These are phyloP conservation scores for Cicer yamashitae DNA, from an alignment of 306 rosid genomes.

Conservation along the genomic window DNA sequence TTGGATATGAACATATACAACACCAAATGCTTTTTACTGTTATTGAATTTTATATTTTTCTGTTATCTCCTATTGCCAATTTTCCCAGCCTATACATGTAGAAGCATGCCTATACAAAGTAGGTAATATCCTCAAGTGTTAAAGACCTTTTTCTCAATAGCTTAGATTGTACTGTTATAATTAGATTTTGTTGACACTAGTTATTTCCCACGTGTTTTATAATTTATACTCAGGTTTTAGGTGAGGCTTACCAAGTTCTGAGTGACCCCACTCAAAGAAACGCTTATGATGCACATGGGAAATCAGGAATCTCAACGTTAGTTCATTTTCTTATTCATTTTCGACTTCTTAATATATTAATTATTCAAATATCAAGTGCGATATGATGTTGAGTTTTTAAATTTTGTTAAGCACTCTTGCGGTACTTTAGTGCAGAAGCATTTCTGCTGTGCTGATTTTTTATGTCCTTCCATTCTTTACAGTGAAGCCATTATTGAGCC, in stretches of 20 bases:
- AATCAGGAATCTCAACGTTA: conserved; percentile 95
- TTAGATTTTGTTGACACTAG: conserved; percentile 22
- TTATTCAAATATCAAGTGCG: conserved; percentile 28
- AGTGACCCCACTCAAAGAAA: conserved; percentile 89
- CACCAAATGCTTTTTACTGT: conserved; percentile 7
- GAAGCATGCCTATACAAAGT: conserved; percentile 18
- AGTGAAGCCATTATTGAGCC: conserved; percentile 97
- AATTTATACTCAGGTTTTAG: conserved; percentile 68
- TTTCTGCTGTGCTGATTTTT: conserved; percentile 39
- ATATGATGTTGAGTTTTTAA: conserved; percentile 28
- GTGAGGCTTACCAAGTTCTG: conserved; percentile 97
- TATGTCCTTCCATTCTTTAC: conserved; percentile 41
- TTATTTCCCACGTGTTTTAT: conserved; percentile 23
- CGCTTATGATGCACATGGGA: conserved; percentile 89
- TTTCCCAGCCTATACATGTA: conserved; percentile 5
- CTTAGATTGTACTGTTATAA: conserved; percentile 21
- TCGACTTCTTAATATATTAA: conserved; percentile 13
- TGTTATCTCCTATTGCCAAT: conserved; percentile 36
- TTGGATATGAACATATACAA: conserved; percentile 1
- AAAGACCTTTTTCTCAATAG: conserved; percentile 5
- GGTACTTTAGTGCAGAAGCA: conserved; percentile 6
- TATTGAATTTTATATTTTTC: conserved; percentile 9
- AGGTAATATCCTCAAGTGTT: conserved; percentile 7
- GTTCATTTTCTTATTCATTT: conserved; percentile 43
- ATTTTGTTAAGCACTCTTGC: conserved; percentile 1